These are phyloP conservation scores for Dioscorea zingiberensis DNA, from an alignment of 106 monocot genomes.

Conservation along the genomic window DNA sequence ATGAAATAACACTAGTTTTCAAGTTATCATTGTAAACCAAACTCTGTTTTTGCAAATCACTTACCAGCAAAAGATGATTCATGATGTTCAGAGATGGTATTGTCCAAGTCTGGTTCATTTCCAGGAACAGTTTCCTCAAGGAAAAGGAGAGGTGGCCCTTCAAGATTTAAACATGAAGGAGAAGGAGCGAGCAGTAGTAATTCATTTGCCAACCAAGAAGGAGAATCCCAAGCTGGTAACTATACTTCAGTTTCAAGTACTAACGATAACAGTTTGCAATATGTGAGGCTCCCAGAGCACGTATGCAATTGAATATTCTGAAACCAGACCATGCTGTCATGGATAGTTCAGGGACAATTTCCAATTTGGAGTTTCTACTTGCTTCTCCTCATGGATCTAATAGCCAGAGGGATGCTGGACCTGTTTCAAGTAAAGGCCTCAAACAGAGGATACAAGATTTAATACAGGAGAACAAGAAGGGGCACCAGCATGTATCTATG, in stretches of 20 bases:
- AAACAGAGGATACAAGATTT: slow-evolving; percentile 31
- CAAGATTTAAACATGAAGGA: not conserved
- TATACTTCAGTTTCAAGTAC: not conserved
- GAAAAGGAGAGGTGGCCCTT: not conserved
- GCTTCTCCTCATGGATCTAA: not conserved
- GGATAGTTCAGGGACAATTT: not conserved
- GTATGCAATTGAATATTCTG: not conserved
- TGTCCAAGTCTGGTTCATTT: slow-evolving; percentile 27
- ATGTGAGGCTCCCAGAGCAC: not conserved
- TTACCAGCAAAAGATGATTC: not conserved
- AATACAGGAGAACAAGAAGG: slow-evolving; percentile 27
- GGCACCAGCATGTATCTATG: slow-evolving; percentile 46
- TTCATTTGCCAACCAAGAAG: not conserved
- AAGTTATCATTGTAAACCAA: slow-evolving; percentile 1
- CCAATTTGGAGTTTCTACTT: not conserved
- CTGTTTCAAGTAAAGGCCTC: slow-evolving; percentile 11
- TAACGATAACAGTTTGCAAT: not conserved
- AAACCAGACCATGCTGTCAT: not conserved
- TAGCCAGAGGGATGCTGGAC: not conserved
- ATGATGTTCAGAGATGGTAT: not conserved
- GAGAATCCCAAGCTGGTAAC: not conserved
- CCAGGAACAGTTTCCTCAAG: slow-evolving; percentile 2
- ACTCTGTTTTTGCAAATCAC: not conserved
- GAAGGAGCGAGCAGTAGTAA: not conserved
- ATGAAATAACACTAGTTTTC: too few species aligned